These are phyloP conservation scores for Herpetomonas tarakana DNA, from an alignment of 208 protist genomes.

Conservation along the genomic window DNA sequence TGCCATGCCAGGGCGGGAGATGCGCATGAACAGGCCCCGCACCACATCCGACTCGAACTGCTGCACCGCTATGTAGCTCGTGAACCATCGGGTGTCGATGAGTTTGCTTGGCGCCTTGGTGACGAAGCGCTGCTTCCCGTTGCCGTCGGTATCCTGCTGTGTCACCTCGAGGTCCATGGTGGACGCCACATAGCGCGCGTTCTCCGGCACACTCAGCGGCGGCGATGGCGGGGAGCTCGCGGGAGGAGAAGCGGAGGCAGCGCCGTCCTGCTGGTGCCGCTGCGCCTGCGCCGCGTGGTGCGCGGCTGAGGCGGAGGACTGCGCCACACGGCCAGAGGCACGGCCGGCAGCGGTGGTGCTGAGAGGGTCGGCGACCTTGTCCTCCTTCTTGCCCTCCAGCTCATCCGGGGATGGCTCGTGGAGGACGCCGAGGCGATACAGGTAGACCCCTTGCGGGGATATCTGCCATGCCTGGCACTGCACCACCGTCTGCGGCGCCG, in stretches of 20 bases:
- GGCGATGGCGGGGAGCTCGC: background rate
- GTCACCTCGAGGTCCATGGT: conserved; percentile 70
- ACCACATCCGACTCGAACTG: conserved; percentile 77
- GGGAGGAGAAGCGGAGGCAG: background rate
- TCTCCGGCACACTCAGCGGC: conserved; percentile 17
- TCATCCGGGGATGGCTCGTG: conserved; percentile 26
- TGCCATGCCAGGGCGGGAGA: conserved; percentile 75
- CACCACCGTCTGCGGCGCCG: conserved; percentile 16
- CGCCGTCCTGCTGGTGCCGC: too few species aligned
- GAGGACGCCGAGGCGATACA: conserved; percentile 74
- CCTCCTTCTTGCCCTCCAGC: conserved; percentile 6
- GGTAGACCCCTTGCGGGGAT: conserved; percentile 81
- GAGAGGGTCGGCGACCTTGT: background rate
- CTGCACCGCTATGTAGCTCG: conserved; percentile 83
- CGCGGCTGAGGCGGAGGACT: background rate
- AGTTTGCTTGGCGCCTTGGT: conserved; percentile 54
- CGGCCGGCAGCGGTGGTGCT: background rate
- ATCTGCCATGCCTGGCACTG: conserved; percentile 86
- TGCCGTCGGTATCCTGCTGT: conserved; percentile 64
- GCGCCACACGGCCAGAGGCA: background rate
- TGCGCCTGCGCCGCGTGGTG: background rate
- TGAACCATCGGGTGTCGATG: conserved; percentile 88
- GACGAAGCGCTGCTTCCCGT: conserved; percentile 57
- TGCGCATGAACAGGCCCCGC: conserved; percentile 80
- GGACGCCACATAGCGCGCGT: conserved; percentile 44